A percentile compares a stretch with the other conserved stretches of the same genome.
These are phyloP conservation scores for Cyclostephanos invisitatus DNA, from an alignment of 108 stramenopile species.

Conservation along the genomic window DNA sequence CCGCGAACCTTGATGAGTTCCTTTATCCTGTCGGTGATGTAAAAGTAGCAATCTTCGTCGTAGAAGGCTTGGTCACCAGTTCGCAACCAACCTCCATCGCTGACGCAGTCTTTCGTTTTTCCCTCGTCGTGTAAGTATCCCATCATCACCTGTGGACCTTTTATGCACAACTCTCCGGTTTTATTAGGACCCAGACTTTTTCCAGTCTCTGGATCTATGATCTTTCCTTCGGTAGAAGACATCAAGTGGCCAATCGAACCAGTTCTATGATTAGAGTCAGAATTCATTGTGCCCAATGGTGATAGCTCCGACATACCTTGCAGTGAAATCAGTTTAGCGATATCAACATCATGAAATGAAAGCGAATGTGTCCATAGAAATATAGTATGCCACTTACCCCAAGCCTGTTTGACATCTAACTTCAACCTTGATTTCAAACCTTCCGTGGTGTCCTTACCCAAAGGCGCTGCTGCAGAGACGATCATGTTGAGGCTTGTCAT, in stretches of 20 bases:
- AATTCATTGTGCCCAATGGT: constrained; percentile 71
- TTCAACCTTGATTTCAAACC: constrained; percentile 66
- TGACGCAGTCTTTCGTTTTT: constrained; percentile 78
- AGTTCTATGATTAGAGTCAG: constrained; percentile 54
- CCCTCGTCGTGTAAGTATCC: constrained; percentile 87
- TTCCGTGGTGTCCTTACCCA: constrained; percentile 70
- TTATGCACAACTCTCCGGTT: constrained; percentile 81
- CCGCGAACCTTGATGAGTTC: constrained; percentile 95
- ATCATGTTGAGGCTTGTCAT: constrained; percentile 60
- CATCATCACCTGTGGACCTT: constrained; percentile 71
- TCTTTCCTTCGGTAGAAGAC: constrained; percentile 69
- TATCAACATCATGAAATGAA: background rate
- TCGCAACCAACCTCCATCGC: constrained; percentile 75
- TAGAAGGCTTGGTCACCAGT: constrained; percentile 89
- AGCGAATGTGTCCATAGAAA: background rate
- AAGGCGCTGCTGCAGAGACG: constrained; percentile 86
- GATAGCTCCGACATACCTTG: constrained; percentile 73
- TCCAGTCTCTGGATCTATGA: constrained; percentile 78
- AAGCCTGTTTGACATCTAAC: constrained; percentile 76
- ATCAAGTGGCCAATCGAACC: constrained; percentile 77
- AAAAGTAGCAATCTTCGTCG: constrained; percentile 88
- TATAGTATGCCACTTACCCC: constrained; percentile 55
- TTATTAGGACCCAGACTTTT: constrained; percentile 68
- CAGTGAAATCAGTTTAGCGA: background rate
- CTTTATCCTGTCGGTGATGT: constrained; percentile 90